phyloP scores from a whole-genome alignment of 108 stramenopile species.

The Schizochytrium sp. region DNA sequence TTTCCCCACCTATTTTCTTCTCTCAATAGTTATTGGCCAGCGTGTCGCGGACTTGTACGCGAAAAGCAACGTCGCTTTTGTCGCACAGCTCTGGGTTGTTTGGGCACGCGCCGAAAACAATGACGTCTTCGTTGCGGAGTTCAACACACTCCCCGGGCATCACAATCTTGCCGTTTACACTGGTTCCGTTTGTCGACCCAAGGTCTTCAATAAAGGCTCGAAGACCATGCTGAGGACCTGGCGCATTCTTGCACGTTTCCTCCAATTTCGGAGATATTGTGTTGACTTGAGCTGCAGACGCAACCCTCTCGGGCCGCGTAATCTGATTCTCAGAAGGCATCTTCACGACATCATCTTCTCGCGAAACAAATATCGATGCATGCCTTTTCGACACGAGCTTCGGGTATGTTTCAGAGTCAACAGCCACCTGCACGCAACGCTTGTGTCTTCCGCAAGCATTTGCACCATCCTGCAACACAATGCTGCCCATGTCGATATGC shows the following conservation, averaged over 20 bases:
- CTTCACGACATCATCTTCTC: neutral
- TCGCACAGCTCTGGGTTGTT: neutral
- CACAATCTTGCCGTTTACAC: neutral
- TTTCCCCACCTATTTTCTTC: neutral
- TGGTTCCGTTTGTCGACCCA: neutral
- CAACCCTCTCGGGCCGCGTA: no score
- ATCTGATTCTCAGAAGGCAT: no score
- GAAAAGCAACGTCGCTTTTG: neutral
- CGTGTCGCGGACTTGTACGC: neutral
- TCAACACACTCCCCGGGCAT: neutral
- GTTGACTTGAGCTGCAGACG: no score
- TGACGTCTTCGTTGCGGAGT: neutral
- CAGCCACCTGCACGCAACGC: neutral
- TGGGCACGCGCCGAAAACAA: neutral
- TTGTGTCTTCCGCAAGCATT: neutral
- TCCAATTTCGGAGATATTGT: no score
- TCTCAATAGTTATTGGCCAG: neutral
- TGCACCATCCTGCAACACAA: neutral
- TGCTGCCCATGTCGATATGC: neutral
- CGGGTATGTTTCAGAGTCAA: neutral
- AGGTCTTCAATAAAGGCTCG: neutral
- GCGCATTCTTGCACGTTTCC: no score
- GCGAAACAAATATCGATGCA: neutral
- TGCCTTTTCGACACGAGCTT: neutral
- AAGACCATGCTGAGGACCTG: neutral